Evolutionary conservation across 345 rosid species (phyloP).

Genomic region (Sonneratia alba): DNA sequence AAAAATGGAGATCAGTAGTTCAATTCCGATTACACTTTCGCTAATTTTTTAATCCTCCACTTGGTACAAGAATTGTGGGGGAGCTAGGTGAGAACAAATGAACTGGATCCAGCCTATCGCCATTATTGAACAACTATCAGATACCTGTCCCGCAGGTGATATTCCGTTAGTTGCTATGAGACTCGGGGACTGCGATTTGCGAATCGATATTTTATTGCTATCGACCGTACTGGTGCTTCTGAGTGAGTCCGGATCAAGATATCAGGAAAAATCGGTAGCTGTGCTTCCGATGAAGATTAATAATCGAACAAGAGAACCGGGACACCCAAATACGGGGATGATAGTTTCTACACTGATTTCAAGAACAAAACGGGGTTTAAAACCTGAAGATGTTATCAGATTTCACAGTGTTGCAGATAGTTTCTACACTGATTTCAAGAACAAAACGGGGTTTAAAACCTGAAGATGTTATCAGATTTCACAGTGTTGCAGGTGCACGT

Average conservation of each 20-base stretch:
- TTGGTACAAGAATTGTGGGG: neutral
- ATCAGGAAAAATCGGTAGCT: no score
- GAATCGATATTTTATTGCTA: no score
- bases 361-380: conserved; percentile 1
- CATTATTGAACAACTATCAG: neutral
- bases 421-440: conserved; percentile 4
- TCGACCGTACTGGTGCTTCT: no score
- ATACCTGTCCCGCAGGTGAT: no score
- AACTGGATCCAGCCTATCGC: neutral
- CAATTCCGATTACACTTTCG: neutral
- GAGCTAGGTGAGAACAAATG: neutral
- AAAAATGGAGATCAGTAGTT: neutral
- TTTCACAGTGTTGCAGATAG: neutral
- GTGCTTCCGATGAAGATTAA: neutral
- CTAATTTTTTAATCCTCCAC: neutral
- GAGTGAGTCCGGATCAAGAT: no score
- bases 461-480: neutral
- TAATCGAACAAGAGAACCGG: no score
- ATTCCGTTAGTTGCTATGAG: no score
- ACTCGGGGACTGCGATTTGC: neutral
- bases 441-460: conserved; percentile 4
- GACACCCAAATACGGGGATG: neutral
- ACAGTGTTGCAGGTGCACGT: neutral
- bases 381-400: conserved; percentile 4
- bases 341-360: neutral